phyloP scores from a whole-genome alignment of 805 yeast genomes.

The Barnettozyma vustinii region DNA sequence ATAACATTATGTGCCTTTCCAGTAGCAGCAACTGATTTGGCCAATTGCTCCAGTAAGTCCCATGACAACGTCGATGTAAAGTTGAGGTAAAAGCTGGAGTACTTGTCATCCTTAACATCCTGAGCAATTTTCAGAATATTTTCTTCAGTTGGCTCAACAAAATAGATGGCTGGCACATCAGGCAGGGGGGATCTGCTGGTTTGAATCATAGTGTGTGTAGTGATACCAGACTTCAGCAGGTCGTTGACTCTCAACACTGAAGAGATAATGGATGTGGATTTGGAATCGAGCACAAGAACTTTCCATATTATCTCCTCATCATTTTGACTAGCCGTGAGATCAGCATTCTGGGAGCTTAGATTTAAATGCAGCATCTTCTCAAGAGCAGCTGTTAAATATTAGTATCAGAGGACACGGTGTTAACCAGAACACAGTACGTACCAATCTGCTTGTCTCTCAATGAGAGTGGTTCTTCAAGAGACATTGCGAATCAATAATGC shows the following conservation, averaged over 20 bases:
- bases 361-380: slow-evolving; percentile 86
- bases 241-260: slow-evolving; percentile 92
- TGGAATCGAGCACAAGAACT: slow-evolving; percentile 74
- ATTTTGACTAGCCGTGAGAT: slow-evolving; percentile 47
- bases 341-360: slow-evolving; percentile 46
- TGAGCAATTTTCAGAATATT: slow-evolving; percentile 65
- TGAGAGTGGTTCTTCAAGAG: slow-evolving; percentile 13
- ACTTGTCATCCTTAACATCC: slow-evolving; percentile 70
- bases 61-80: slow-evolving; percentile 79
- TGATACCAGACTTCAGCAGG: slow-evolving; percentile 82
- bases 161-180: slow-evolving; percentile 92
- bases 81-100: slow-evolving; percentile 76
- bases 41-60: slow-evolving; percentile 80
- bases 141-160: slow-evolving; percentile 79
- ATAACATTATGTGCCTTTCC: slow-evolving; percentile 69
- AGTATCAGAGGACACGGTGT: not conserved
- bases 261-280: slow-evolving; percentile 81
- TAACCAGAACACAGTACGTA: slow-evolving; percentile 15
- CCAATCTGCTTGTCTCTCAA: slow-evolving; percentile 39
- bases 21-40: slow-evolving; percentile 67
- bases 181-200: slow-evolving; percentile 78
- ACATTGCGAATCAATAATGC: slow-evolving; percentile 10
- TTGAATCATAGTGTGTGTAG: slow-evolving; percentile 75
- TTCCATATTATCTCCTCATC: slow-evolving; percentile 83
- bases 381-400: slow-evolving; percentile 36